Conservation (phyloP, 2,329 filamentous ascomycete genomes). For the Celoporthe dispersa region DNA sequence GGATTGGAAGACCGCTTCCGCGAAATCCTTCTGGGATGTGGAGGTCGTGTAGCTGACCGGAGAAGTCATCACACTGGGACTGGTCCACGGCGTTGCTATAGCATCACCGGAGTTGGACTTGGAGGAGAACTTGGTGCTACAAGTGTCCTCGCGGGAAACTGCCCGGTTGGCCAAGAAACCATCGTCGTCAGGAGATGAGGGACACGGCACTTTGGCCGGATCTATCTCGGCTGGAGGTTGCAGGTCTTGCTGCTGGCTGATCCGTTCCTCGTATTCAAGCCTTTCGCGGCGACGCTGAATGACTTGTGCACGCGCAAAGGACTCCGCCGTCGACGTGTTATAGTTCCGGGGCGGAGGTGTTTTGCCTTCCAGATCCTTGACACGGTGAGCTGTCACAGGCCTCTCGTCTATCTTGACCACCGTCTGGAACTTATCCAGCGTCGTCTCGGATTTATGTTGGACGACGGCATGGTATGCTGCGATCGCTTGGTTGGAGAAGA, state of each 20-base stretch:
- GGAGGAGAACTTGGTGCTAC: constrained; percentile 53
- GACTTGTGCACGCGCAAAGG: constrained; percentile 44
- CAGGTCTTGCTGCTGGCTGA: constrained; percentile 27
- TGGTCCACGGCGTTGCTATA: constrained; percentile 57
- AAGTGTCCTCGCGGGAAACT: constrained; percentile 46
- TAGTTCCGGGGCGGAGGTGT: constrained; percentile 42
- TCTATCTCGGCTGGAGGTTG: constrained; percentile 34
- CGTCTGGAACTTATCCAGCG: constrained; percentile 43
- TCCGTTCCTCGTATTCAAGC: constrained; percentile 41
- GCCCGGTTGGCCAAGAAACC: constrained; percentile 39
- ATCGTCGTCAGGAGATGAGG: constrained; percentile 52
- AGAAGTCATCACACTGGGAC: constrained; percentile 57
- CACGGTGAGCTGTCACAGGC: constrained; percentile 53
- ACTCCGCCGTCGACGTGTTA: constrained; percentile 46
- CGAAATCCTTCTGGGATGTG: constrained; percentile 45
- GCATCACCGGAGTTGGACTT: constrained; percentile 56
- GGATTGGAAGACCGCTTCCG: constrained; percentile 61
- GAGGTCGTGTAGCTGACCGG: constrained; percentile 48
- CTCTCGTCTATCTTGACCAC: constrained; percentile 47
- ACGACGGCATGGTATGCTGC: constrained; percentile 47
- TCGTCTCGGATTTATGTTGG: constrained; percentile 45
- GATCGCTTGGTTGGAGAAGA: constrained; percentile 45
- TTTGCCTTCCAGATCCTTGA: constrained; percentile 44
- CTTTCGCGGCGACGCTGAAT: constrained; percentile 39
- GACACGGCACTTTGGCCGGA: constrained; percentile 44